Evolutionary conservation across 2,329 filamentous ascomycete genomes (phyloP), one percentile per base, ranked within the genome.

Genomic region (Periglandula ipomoeae): DNA sequence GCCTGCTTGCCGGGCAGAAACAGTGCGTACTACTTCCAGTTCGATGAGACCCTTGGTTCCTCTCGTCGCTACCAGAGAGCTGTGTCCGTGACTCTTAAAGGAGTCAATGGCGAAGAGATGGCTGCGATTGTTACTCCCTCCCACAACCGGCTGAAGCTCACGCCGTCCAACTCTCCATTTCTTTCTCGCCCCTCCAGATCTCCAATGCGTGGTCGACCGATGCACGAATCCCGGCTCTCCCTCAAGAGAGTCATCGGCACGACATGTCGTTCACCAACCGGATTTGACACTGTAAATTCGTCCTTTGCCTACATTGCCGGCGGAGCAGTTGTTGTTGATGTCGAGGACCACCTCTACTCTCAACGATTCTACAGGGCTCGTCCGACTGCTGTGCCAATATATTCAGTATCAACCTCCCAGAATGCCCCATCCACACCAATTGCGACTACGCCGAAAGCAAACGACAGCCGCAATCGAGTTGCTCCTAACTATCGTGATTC

Each of bases 281-380:
- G 87, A 53, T 95, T 98, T 66, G 89, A 94, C 63, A 83, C 80
- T 54, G 81, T 91, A 52, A 73, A 84, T 37, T 79, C 83, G 11
- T 84, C 78, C 45, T 95, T 97, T 66, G 89, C 89, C 48, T 93
- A 95, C 64, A 90, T 89, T 54, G 91, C 93, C 8, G 93, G 93
- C 48, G 93, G 89, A 9, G 89, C 91, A 39, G 91, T 89, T n/a
- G 88, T 97, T 17, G 88, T 90, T 7, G 83, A 87, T 56, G 74
- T 96, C 46, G 80, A 88, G 54, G 79, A 82, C 46, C 74, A 86
- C 61, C 66, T 72, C 45, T 79, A 77, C 59, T 78, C 77, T 1
- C 91, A 97, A 64, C 84, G 89, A 51, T 97, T 97, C 71, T 97
- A 88, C 70, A 82, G 89, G 61, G 93, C 91, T 37, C 81, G 87